Percentiles rank a stretch among this genome's conserved stretches.
phyloP scores from a whole-genome alignment of 352 stramenopile genomes.

The Phytophthora constricta region DNA sequence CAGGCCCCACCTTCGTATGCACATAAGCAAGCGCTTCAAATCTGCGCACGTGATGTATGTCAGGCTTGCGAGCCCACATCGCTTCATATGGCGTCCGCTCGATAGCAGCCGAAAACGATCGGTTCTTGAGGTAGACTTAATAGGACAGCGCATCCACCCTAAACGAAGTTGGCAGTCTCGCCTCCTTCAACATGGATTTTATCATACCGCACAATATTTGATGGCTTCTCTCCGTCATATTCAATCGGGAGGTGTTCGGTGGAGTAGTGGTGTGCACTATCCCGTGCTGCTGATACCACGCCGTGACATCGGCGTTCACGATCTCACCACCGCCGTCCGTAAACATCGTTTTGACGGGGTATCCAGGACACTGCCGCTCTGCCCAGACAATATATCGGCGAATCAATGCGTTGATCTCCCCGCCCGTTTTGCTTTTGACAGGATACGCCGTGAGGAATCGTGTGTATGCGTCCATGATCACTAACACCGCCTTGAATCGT shows the following conservation, averaged over 20 bases:
- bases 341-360: constrained; percentile 1
- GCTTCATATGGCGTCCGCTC: neutral
- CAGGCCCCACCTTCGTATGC: too few species aligned
- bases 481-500: neutral
- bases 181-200: too few species aligned
- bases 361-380: neutral
- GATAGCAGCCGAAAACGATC: neutral
- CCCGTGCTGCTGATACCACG: neutral
- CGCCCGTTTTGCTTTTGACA: neutral
- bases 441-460: neutral
- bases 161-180: neutral
- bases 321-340: neutral
- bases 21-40: too few species aligned
- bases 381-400: neutral
- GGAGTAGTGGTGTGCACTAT: too few species aligned
- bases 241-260: too few species aligned
- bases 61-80: neutral
- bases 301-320: neutral
- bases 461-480: neutral
- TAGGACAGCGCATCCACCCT: neutral
- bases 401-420: neutral
- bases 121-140: neutral
- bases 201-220: too few species aligned
- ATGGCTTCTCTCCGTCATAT: too few species aligned
- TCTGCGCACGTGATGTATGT: neutral